phyloP scores from a whole-genome alignment of 2,329 filamentous ascomycete genomes.

The Sarocladiaceae sp. region DNA sequence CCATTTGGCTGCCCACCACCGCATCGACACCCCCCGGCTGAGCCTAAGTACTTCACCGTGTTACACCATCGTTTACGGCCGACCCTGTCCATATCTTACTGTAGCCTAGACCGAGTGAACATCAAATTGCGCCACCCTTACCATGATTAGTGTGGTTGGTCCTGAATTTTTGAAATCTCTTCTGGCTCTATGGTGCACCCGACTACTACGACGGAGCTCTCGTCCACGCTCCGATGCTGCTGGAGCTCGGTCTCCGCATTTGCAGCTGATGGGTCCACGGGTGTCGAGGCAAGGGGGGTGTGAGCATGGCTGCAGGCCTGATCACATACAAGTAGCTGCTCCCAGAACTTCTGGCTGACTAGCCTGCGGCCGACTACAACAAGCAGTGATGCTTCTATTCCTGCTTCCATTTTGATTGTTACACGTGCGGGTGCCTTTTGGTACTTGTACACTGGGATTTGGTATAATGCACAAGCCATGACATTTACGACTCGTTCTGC shows the following conservation, averaged over 20 bases:
- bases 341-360: background rate
- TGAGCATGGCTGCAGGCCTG: background rate
- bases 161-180: background rate
- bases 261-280: background rate
- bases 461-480: background rate
- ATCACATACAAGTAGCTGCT: slow-evolving; percentile 4
- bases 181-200: background rate
- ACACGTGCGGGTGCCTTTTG: background rate
- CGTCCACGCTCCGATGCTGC: background rate
- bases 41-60: background rate
- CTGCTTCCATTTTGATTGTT: background rate
- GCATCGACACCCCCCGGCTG: background rate
- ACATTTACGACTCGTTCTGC: too few relatives aligned
- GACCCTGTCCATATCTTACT: background rate
- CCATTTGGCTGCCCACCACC: background rate
- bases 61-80: slow-evolving; percentile 1
- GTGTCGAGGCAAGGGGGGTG: slow-evolving; percentile 2
- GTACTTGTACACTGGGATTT: background rate
- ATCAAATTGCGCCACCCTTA: background rate
- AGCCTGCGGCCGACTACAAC: background rate
- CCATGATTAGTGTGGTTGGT: background rate
- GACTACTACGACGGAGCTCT: background rate
- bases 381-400: background rate
- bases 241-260: background rate
- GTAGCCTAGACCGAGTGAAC: background rate